Evolutionary conservation across 768 basidiomycete genomes (phyloP).

Genomic region (Leccinum broughii): DNA sequence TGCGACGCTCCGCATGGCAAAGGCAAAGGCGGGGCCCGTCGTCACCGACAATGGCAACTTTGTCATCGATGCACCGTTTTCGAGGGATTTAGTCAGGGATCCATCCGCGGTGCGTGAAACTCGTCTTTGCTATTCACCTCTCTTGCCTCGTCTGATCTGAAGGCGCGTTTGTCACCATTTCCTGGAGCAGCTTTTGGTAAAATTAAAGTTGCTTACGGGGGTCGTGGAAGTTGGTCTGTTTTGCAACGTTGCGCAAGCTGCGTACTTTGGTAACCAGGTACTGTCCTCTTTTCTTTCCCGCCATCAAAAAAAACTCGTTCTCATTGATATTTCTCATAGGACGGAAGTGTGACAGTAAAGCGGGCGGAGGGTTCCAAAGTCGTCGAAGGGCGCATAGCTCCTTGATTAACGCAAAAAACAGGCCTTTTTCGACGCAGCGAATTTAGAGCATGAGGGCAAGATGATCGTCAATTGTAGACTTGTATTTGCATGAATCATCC

Average conservation of each 20-base stretch:
- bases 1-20: conserved; percentile 89
- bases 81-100: conserved; percentile 61
- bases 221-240: conserved; percentile 99
- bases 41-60: conserved; percentile 98
- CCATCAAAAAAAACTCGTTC: neutral
- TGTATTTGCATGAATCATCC: neutral
- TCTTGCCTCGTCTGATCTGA: neutral
- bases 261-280: conserved; percentile 94
- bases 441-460: neutral
- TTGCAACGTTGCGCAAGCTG: conserved; percentile 87
- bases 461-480: neutral
- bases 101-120: conserved; percentile 51
- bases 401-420: neutral
- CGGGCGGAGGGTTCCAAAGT: conserved; percentile 33
- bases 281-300: conserved; percentile 10
- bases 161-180: too few relatives aligned
- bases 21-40: conserved; percentile 91
- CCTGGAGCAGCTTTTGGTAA: conserved; percentile 59
- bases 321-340: conserved; percentile 36
- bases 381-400: conserved; percentile 20
- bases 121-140: neutral
- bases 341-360: conserved; percentile 70
- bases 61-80: conserved; percentile 94
- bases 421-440: neutral
- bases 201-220: conserved; percentile 93